phyloP scores from a whole-genome alignment of 345 rosid genomes.

The Kernera saxatilis region DNA sequence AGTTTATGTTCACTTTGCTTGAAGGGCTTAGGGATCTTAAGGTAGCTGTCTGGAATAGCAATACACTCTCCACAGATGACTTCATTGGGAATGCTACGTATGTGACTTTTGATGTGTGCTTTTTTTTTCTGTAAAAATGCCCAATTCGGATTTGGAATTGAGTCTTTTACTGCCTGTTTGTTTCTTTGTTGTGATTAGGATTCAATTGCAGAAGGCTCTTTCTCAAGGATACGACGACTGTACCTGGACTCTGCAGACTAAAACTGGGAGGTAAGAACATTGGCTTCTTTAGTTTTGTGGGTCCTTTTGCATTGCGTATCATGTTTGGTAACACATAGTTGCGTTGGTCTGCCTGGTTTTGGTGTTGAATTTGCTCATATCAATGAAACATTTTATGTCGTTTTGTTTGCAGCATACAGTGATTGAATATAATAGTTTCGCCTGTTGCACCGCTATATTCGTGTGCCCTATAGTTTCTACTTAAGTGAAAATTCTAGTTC shows the following conservation, averaged over 20 bases:
- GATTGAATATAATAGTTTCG: not conserved
- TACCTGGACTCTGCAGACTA: slow-evolving; percentile 71
- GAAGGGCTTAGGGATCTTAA: slow-evolving; percentile 78
- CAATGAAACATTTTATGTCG: not conserved
- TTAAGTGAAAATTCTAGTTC: not conserved
- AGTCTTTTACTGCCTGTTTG: not conserved
- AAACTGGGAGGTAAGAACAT: slow-evolving; percentile 64
- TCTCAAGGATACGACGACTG: slow-evolving; percentile 71
- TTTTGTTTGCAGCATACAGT: not conserved
- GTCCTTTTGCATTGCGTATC: not conserved
- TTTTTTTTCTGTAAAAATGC: not conserved
- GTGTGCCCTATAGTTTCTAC: not conserved
- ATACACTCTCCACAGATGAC: slow-evolving; percentile 53
- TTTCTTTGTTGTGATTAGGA: slow-evolving; percentile 38
- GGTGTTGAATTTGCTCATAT: not conserved
- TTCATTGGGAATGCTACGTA: slow-evolving; percentile 92
- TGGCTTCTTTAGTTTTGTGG: not conserved
- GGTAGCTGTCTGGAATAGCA: slow-evolving; percentile 73
- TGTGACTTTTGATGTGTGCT: not conserved
- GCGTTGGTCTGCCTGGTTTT: not conserved
- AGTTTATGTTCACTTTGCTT: slow-evolving; percentile 61
- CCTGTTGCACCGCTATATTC: not conserved
- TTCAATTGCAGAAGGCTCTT: slow-evolving; percentile 72
- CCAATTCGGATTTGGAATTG: not conserved
- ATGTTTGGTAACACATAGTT: slow-evolving; percentile 2